A percentile compares a stretch with the other conserved stretches of the same genome.
Conservation (phyloP, 345 rosid genomes). For the Boechera retrofracta region DNA sequence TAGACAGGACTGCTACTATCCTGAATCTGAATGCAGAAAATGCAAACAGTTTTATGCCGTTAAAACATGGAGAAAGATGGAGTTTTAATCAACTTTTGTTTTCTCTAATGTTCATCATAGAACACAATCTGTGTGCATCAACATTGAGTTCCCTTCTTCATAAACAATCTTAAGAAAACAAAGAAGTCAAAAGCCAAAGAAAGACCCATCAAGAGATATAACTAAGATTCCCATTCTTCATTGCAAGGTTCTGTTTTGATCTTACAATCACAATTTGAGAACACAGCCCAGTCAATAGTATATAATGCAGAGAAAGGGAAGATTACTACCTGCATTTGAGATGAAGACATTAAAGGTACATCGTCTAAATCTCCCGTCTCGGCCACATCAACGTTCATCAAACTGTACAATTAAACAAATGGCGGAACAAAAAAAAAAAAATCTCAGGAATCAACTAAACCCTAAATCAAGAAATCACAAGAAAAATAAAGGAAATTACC, state of each 20-base stretch:
- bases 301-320: background rate
- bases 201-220: background rate
- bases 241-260: background rate
- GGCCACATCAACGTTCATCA: background rate
- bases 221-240: constrained; percentile 1
- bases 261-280: background rate
- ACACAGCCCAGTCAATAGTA: background rate
- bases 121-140: background rate
- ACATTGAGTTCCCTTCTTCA: background rate
- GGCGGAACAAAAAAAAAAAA: background rate
- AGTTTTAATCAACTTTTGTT: background rate
- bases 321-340: background rate
- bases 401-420: background rate
- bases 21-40: constrained; percentile 5
- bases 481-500: background rate
- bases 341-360: background rate
- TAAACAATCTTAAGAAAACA: background rate
- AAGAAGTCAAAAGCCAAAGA: background rate
- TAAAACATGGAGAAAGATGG: constrained; percentile 3
- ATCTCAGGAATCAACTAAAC: background rate
- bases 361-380: background rate
- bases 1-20: background rate
- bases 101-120: constrained; percentile 4
- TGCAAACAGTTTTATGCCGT: background rate
- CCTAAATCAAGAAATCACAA: background rate